Conservation (phyloP, 345 rosid species). For the Gossypium arboreum region DNA sequence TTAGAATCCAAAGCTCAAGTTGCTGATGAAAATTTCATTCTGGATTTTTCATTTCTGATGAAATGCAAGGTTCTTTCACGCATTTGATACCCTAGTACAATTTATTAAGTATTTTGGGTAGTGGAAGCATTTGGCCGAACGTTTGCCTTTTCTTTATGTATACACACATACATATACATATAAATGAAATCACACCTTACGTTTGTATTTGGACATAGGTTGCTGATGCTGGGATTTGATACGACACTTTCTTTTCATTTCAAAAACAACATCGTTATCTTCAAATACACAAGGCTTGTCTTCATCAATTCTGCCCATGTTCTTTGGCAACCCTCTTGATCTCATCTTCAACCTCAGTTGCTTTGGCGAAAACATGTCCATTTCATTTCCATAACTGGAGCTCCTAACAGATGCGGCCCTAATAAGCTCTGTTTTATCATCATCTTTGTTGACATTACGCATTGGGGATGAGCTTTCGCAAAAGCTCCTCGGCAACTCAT, state of each 20-base stretch:
- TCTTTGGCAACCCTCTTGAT: slow-evolving; percentile 34
- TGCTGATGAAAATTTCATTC: neutral
- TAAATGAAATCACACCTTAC: neutral
- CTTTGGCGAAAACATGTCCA: slow-evolving; percentile 33
- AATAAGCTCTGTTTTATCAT: slow-evolving; percentile 42
- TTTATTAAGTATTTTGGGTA: neutral
- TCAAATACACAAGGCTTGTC: slow-evolving; percentile 24
- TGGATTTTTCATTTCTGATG: neutral
- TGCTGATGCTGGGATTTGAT: neutral
- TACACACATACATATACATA: neutral
- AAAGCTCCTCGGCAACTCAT: slow-evolving; percentile 42
- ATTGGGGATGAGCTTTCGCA: slow-evolving; percentile 26
- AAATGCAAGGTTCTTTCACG: neutral
- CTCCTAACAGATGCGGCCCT: slow-evolving; percentile 42
- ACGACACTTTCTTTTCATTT: neutral
- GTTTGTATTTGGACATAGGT: neutral
- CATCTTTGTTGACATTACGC: slow-evolving; percentile 26
- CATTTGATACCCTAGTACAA: neutral
- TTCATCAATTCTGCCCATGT: slow-evolving; percentile 53
- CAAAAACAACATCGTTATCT: slow-evolving; percentile 16
- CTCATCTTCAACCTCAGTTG: slow-evolving; percentile 4
- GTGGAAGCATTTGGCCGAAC: neutral
- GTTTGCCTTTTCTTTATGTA: neutral
- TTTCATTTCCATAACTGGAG: slow-evolving; percentile 32
- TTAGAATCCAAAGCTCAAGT: slow-evolving; percentile 4